phyloP scores from a whole-genome alignment of 2,329 filamentous ascomycete species.

The Stachybotrys echinatus region DNA sequence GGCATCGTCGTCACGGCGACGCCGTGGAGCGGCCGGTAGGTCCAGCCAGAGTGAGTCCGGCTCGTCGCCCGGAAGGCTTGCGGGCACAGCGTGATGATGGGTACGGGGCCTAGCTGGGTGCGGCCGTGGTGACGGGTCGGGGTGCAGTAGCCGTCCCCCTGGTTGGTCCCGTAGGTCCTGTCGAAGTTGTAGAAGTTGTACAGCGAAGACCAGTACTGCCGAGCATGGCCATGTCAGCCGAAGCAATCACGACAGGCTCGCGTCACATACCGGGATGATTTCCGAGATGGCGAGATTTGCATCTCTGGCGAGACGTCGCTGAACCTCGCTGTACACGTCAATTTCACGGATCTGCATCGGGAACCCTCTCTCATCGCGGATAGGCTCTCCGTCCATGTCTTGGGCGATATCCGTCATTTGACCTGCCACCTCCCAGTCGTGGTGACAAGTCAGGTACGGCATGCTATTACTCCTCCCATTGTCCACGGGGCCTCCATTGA shows the following conservation, averaged over 20 bases:
- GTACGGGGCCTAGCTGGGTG: background rate
- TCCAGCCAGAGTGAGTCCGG: background rate
- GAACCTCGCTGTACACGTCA: background rate
- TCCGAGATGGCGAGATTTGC: background rate
- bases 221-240: background rate
- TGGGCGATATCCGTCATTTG: background rate
- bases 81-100: background rate
- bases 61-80: background rate
- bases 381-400: background rate
- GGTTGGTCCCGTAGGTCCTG: background rate
- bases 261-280: background rate
- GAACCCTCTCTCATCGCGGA: background rate
- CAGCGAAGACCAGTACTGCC: background rate
- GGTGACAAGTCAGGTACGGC: background rate
- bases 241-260: background rate
- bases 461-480: background rate
- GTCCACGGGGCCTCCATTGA: background rate
- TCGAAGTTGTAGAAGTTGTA: background rate
- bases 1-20: background rate
- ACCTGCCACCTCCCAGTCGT: background rate
- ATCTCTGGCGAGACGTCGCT: background rate
- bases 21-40: background rate
- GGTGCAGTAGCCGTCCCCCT: background rate
- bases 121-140: background rate
- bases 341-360: background rate